These are phyloP conservation scores for Volvariella surrecta DNA, from an alignment of 1,284 basidiomycete genomes.

Conservation along the genomic window DNA sequence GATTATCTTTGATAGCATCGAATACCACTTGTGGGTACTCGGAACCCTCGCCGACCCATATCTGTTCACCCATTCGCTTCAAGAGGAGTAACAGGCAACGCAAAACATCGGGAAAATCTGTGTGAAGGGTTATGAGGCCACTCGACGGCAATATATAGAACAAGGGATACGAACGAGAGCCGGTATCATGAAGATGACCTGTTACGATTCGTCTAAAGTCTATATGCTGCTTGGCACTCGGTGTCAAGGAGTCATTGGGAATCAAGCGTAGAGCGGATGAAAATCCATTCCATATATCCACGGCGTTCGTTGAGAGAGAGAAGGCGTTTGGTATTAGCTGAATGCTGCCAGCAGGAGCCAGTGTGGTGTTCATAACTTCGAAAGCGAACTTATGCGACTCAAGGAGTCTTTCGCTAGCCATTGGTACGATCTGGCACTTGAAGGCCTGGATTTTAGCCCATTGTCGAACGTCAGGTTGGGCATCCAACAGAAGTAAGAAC, in stretches of 20 bases:
- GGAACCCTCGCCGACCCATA: slow-evolving; percentile 62
- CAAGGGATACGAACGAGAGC: slow-evolving; percentile 44
- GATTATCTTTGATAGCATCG: slow-evolving; percentile 77
- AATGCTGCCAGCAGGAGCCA: background rate
- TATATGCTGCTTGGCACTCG: slow-evolving; percentile 24
- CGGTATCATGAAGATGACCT: slow-evolving; percentile 55
- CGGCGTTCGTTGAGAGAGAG: slow-evolving; percentile 27
- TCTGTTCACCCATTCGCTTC: slow-evolving; percentile 37
- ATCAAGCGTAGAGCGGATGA: slow-evolving; percentile 40
- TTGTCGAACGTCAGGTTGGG: slow-evolving; percentile 36
- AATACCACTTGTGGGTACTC: slow-evolving; percentile 72
- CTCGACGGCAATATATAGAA: slow-evolving; percentile 7
- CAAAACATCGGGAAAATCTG: slow-evolving; percentile 64
- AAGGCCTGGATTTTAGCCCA: slow-evolving; percentile 48
- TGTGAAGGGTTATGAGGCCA: slow-evolving; percentile 1
- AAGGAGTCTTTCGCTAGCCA: slow-evolving; percentile 36
- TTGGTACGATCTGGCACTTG: slow-evolving; percentile 33
- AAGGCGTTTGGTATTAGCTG: slow-evolving; percentile 12
- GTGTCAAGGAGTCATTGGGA: slow-evolving; percentile 35
- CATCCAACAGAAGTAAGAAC: slow-evolving; percentile 49
- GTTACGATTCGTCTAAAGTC: slow-evolving; percentile 45
- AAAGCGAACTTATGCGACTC: slow-evolving; percentile 32
- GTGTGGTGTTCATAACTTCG: slow-evolving; percentile 11
- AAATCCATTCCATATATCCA: slow-evolving; percentile 50
- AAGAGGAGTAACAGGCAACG: slow-evolving; percentile 48